Base-by-base conservation (phyloP, 768 basidiomycete genomes). In the Grammothele lineata region DNA sequence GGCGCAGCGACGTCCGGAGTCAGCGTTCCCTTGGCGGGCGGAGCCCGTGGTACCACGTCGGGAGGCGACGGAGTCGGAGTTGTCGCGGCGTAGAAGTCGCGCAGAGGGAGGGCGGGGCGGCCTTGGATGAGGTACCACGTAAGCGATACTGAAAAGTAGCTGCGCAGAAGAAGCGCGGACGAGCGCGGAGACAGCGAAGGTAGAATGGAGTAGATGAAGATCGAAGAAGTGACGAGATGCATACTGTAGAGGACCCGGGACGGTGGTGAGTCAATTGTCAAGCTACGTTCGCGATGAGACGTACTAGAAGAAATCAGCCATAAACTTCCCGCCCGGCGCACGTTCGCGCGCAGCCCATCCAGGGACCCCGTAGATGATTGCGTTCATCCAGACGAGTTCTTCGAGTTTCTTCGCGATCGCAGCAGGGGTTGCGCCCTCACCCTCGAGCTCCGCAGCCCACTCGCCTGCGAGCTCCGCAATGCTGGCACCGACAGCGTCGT, bases 161-260 rank as follows among this genome's bases (percentile, higher is more conserved):
- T 66, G 7, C 75, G 76, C n/a, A 89, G 70, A 12, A 87, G 67
- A 14, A 76, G 62, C 3, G 66, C 67, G 47, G 78, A 73, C 0
- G 77, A 78, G 1, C 60, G 34, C 0, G 70, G 70, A 5, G 69
- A 61, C 59, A 8, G 40, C 7, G 58, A 54, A 26, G 73, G 54
- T 35, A 80, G 47, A 1, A 82, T 75, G 0, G 78, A 70, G n/a
- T n/a, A n/a, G 22, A 85, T 57, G 68, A 86, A 84, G 18, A 84
- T 57, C 3, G 77, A 70, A 4, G 83, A 84, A 0, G 85, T 89
- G 32, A 86, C 74, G 1, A 82, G 64, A 53, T 80, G 86, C 66
- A 83, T 78, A 12, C 83, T 87, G 32, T 23, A 11, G n/a, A 19
- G n/a, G 19, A n/a, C n/a, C n/a, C n/a, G n/a, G 17, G 15, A 26